These are phyloP conservation scores for Globisporangium emineosum DNA, from an alignment of 352 stramenopile species.

Conservation along the genomic window DNA sequence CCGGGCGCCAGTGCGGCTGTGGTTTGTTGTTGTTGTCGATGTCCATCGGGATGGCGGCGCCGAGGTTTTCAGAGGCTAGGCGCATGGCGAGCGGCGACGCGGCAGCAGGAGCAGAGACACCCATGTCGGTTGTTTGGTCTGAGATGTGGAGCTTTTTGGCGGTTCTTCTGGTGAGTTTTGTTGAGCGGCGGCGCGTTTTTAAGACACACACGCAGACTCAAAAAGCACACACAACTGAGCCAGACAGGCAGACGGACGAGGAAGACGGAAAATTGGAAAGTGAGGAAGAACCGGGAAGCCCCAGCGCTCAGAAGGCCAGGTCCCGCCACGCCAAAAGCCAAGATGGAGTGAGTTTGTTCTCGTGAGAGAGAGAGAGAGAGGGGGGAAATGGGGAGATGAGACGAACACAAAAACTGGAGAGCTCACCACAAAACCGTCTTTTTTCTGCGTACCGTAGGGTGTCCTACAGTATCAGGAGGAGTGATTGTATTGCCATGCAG, in stretches of 20 bases:
- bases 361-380: not conserved
- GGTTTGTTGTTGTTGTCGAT: slow-evolving; percentile 8
- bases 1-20: slow-evolving; percentile 63
- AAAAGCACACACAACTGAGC: not conserved
- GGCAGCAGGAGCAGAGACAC: slow-evolving; percentile 9
- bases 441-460: slow-evolving; percentile 15
- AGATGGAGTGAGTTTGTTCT: not conserved
- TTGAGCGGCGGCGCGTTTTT: slow-evolving; percentile 7
- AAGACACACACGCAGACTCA: slow-evolving; percentile 1
- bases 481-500: not conserved
- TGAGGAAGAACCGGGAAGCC: not conserved
- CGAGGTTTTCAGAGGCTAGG: not conserved
- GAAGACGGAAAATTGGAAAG: slow-evolving; percentile 4
- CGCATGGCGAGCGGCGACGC: slow-evolving; percentile 13
- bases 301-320: not conserved
- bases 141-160: not conserved
- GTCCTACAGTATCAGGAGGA: not conserved
- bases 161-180: not conserved
- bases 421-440: not conserved
- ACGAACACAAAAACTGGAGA: not conserved
- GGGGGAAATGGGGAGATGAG: slow-evolving; percentile 4
- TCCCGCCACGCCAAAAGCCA: not conserved
- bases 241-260: not conserved
- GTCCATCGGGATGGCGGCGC: not conserved
- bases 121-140: slow-evolving; percentile 6